These are phyloP conservation scores for Pseudozyma flocculosa DNA, from an alignment of 1,284 basidiomycete genomes.

Conservation along the genomic window DNA sequence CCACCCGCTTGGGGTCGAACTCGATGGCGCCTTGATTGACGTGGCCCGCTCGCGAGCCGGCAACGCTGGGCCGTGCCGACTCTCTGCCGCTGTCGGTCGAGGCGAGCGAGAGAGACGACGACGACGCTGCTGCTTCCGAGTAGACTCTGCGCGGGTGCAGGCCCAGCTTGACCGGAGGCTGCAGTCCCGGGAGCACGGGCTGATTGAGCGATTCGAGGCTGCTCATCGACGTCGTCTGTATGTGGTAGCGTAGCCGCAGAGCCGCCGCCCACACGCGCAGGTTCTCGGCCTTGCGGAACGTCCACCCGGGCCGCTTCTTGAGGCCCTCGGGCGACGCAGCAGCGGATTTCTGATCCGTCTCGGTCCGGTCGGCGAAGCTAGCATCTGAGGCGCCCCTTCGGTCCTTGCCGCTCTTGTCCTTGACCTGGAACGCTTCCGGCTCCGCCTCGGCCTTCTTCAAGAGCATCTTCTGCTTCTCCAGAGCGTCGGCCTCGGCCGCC, in stretches of 20 bases:
- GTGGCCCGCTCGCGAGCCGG: too few relatives aligned
- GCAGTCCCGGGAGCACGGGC: background rate
- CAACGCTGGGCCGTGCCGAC: too few relatives aligned
- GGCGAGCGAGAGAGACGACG: background rate
- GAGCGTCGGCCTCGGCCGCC: slow-evolving; percentile 60
- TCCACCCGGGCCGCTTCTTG: slow-evolving; percentile 28
- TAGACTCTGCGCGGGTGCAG: slow-evolving; percentile 20
- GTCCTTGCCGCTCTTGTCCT: background rate
- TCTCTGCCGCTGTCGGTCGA: too few relatives aligned
- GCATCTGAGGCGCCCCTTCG: slow-evolving; percentile 5
- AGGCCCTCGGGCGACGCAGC: background rate
- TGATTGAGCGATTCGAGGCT: background rate
- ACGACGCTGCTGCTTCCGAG: slow-evolving; percentile 10
- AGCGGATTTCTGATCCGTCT: background rate
- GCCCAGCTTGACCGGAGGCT: slow-evolving; percentile 21
- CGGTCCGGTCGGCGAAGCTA: background rate
- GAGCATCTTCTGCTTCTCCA: slow-evolving; percentile 10
- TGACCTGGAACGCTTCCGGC: slow-evolving; percentile 45
- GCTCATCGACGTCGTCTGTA: slow-evolving; percentile 19
- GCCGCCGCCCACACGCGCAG: slow-evolving; percentile 35
- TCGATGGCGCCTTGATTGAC: slow-evolving; percentile 7
- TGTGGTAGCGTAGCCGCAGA: slow-evolving; percentile 31
- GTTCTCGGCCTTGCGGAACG: slow-evolving; percentile 41
- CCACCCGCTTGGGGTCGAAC: slow-evolving; percentile 74
- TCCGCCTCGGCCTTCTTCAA: slow-evolving; percentile 58